phyloP scores from a whole-genome alignment of 1,139 yeast genomes.

The Sugiyamaella xylanicola region DNA sequence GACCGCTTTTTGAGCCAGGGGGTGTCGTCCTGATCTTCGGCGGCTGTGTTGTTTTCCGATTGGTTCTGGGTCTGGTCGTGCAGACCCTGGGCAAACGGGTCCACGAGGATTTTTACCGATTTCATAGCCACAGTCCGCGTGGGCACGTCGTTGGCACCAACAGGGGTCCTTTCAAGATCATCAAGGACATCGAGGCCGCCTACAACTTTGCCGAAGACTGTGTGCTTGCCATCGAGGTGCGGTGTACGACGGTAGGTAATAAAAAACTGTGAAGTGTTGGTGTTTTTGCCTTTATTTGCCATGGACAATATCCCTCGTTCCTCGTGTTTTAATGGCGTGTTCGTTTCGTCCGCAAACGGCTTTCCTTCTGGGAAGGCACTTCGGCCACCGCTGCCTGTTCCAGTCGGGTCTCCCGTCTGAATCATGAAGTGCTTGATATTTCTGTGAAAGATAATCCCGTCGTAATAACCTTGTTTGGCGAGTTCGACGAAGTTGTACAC shows the following conservation, averaged over 20 bases:
- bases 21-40: slow-evolving; percentile 28
- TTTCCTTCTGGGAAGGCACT: slow-evolving; percentile 40
- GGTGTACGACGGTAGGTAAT: slow-evolving; percentile 71
- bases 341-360: slow-evolving; percentile 53
- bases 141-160: slow-evolving; percentile 42
- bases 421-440: slow-evolving; percentile 54
- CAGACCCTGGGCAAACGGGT: slow-evolving; percentile 62
- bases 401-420: slow-evolving; percentile 56
- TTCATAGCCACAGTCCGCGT: slow-evolving; percentile 42
- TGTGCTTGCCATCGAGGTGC: slow-evolving; percentile 73
- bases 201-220: slow-evolving; percentile 75
- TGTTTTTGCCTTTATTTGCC: slow-evolving; percentile 65
- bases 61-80: slow-evolving; percentile 23
- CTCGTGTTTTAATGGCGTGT: slow-evolving; percentile 74
- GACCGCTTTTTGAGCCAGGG: slow-evolving; percentile 32
- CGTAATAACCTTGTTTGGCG: slow-evolving; percentile 46
- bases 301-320: slow-evolving; percentile 80
- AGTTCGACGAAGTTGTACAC: slow-evolving; percentile 50
- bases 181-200: slow-evolving; percentile 79
- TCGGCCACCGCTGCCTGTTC: slow-evolving; percentile 51
- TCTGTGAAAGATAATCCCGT: slow-evolving; percentile 50
- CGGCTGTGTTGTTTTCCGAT: slow-evolving; percentile 9
- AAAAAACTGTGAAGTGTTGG: slow-evolving; percentile 78
- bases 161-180: slow-evolving; percentile 57
- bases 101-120: slow-evolving; percentile 76